Evolutionary conservation across 768 basidiomycete genomes (phyloP).

Genomic region (Ephemerocybe angulata): DNA sequence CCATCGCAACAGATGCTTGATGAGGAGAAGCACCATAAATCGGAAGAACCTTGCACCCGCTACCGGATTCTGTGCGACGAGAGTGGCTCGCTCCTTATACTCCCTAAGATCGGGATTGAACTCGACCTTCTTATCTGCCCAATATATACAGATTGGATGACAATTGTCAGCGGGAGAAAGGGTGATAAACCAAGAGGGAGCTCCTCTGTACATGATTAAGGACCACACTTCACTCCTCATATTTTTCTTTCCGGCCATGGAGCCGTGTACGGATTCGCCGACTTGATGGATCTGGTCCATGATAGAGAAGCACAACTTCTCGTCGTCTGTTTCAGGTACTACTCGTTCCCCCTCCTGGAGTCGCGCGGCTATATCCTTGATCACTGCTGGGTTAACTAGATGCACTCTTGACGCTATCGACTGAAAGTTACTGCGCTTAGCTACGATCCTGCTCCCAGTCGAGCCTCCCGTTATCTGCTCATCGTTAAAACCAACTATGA

Average conservation of each 20-base stretch:
- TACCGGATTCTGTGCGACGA: background rate
- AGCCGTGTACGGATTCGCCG: conserved; percentile 26
- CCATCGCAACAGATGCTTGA: conserved; percentile 22
- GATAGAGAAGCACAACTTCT: conserved; percentile 32
- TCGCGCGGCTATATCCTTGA: conserved; percentile 16
- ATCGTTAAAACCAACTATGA: conserved; percentile 37
- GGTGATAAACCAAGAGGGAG: conserved; percentile 34
- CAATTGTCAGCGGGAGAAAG: conserved; percentile 26
- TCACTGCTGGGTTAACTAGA: conserved; percentile 18
- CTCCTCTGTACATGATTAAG: conserved; percentile 17
- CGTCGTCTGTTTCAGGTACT: conserved; percentile 23
- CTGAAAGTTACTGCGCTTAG: conserved; percentile 23
- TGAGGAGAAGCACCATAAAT: background rate
- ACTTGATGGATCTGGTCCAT: conserved; percentile 34
- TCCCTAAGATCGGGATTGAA: conserved; percentile 18
- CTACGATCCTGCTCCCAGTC: conserved; percentile 23
- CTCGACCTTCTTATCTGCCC: conserved; percentile 19
- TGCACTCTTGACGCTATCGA: conserved; percentile 19
- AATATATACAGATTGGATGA: conserved; percentile 34
- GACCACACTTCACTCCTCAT: conserved; percentile 32
- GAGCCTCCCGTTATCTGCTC: conserved; percentile 30
- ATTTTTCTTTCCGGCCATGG: conserved; percentile 24
- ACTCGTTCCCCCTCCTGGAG: conserved; percentile 23
- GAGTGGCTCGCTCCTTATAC: background rate
- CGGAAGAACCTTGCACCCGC: conserved; percentile 1